These are phyloP conservation scores for Antrodiella citrinella DNA, from an alignment of 768 basidiomycete species.

Conservation along the genomic window DNA sequence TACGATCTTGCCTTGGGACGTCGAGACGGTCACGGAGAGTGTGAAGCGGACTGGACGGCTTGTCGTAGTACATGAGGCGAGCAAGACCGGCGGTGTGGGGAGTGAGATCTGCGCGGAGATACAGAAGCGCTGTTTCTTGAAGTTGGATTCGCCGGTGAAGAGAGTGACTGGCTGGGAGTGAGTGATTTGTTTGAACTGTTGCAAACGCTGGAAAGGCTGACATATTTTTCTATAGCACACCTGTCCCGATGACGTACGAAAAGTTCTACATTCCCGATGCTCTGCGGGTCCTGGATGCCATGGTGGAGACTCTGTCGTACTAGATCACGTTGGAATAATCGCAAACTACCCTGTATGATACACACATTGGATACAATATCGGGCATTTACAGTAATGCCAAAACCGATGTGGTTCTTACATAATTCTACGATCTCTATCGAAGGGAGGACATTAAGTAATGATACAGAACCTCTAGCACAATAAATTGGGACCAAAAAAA, in stretches of 20 bases:
- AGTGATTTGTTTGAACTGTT: conserved; percentile 28
- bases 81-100: conserved; percentile 80
- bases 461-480: too few relatives aligned
- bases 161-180: conserved; percentile 92
- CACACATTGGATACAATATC: too few relatives aligned
- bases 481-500: too few relatives aligned
- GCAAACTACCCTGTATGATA: neutral
- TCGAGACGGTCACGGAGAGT: conserved; percentile 71
- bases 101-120: conserved; percentile 89
- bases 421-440: neutral
- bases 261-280: conserved; percentile 90
- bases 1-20: conserved; percentile 86
- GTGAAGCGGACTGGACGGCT: conserved; percentile 80
- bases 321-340: conserved; percentile 20
- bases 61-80: conserved; percentile 89
- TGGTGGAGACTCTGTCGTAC: conserved; percentile 77
- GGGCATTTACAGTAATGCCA: too few relatives aligned
- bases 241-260: conserved; percentile 78
- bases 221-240: conserved; percentile 42
- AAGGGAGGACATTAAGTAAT: neutral
- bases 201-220: conserved; percentile 2
- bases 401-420: too few relatives aligned
- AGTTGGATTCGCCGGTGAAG: conserved; percentile 80
- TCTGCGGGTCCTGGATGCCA: conserved; percentile 72
- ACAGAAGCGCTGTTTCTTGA: conserved; percentile 82